Evolutionary conservation across 2,329 filamentous ascomycete genomes (phyloP).

Genomic region (Onygenales sp.): DNA sequence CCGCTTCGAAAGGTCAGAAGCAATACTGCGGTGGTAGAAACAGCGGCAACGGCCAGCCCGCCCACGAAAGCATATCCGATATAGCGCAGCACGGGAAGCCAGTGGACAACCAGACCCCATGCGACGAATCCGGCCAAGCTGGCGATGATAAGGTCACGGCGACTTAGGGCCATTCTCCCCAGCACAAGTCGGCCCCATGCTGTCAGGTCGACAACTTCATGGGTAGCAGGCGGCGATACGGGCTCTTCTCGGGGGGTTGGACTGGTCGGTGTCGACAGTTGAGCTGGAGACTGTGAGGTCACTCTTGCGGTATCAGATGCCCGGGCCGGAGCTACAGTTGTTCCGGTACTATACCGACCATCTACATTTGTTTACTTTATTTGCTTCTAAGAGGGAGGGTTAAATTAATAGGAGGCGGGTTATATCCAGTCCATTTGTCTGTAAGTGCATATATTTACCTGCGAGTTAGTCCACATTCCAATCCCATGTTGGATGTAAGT

Average conservation of each 20-base stretch:
- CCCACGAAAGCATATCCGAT: conserved; percentile 72
- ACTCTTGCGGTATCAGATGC: too few species aligned
- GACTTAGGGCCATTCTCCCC: conserved; percentile 39
- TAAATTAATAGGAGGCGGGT: too few species aligned
- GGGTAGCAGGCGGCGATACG: not conserved
- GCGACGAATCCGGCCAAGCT: conserved; percentile 52
- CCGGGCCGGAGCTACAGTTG: too few species aligned
- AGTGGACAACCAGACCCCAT: conserved; percentile 79
- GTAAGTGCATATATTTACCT: not conserved
- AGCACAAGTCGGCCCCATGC: conserved; percentile 27
- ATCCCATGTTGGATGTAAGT: not conserved
- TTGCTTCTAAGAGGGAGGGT: too few species aligned
- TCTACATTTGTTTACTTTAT: too few species aligned
- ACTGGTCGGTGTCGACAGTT: too few species aligned
- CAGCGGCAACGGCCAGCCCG: conserved; percentile 50
- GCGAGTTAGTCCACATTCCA: not conserved
- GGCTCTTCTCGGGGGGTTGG: too few species aligned
- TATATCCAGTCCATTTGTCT: not conserved
- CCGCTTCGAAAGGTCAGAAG: conserved; percentile 45
- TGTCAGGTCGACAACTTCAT: conserved; percentile 6
- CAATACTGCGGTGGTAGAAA: conserved; percentile 50
- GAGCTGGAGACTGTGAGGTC: too few species aligned
- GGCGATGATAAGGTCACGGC: conserved; percentile 34
- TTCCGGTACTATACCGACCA: too few species aligned
- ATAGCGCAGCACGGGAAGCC: conserved; percentile 74